phyloP scores from a whole-genome alignment of 495 filamentous ascomycete species.

The Xylaria scruposa region DNA sequence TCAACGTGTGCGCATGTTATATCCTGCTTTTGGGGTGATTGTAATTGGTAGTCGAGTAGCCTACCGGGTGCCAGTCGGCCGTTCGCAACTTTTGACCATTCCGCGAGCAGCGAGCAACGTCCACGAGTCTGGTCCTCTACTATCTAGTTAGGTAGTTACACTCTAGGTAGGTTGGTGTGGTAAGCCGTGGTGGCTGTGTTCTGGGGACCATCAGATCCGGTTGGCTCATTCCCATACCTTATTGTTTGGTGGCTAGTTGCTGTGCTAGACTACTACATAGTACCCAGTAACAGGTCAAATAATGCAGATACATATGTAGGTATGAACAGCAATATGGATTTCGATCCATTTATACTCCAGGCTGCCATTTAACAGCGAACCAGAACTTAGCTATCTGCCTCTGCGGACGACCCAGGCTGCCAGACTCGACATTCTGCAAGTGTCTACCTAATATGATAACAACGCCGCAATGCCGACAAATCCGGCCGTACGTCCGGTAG shows the following conservation, averaged over 20 bases:
- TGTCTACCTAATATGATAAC: background rate
- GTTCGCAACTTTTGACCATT: background rate
- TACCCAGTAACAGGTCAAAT: background rate
- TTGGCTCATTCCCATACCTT: slow-evolving; percentile 4
- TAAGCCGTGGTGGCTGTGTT: slow-evolving; percentile 20
- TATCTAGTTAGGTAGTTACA: background rate
- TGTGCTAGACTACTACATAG: too few species aligned
- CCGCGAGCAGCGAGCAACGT: background rate
- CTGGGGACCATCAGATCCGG: slow-evolving; percentile 18
- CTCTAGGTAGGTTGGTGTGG: slow-evolving; percentile 2
- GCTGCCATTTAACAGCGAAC: slow-evolving; percentile 26
- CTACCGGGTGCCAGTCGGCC: background rate
- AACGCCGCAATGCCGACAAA: slow-evolving; percentile 14
- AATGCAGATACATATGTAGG: background rate
- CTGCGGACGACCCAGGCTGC: background rate
- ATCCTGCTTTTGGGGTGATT: background rate
- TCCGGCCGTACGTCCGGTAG: background rate
- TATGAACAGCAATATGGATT: background rate
- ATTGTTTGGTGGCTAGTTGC: too few species aligned
- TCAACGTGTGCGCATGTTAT: background rate
- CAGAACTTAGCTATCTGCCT: background rate
- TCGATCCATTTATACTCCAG: slow-evolving; percentile 18
- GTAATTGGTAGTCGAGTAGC: background rate
- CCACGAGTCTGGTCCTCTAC: background rate
- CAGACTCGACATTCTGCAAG: background rate